phyloP scores from a whole-genome alignment of 1,139 yeast genomes.

The Zygotorulaspora mrakii region DNA sequence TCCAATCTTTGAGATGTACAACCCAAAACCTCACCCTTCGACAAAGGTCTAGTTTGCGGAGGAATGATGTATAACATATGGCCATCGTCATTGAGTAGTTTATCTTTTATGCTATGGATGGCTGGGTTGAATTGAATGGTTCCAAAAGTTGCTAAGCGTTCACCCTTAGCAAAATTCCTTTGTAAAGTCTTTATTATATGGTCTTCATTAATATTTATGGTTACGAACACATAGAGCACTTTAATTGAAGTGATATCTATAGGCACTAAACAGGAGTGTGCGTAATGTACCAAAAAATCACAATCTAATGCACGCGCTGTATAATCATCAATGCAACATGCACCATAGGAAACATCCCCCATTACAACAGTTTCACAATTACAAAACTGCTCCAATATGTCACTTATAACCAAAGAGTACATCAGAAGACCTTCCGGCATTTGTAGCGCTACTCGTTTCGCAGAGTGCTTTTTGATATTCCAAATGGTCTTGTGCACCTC shows the following conservation, averaged over 20 bases:
- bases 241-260: constrained; percentile 86
- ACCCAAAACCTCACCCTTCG: constrained; percentile 94
- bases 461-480: constrained; percentile 73
- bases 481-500: constrained; percentile 94
- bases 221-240: constrained; percentile 91
- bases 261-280: constrained; percentile 95
- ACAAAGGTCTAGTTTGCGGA: constrained; percentile 89
- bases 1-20: constrained; percentile 87
- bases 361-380: constrained; percentile 82
- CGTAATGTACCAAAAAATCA: constrained; percentile 93
- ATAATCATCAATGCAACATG: constrained; percentile 95
- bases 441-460: constrained; percentile 83
- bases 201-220: constrained; percentile 79
- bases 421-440: constrained; percentile 96
- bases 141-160: constrained; percentile 77
- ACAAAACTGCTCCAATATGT: constrained; percentile 89
- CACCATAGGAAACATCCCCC: constrained; percentile 99
- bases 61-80: constrained; percentile 63
- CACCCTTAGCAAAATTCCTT: constrained; percentile 60
- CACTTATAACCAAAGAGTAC: constrained; percentile 81
- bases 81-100: constrained; percentile 46
- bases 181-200: constrained; percentile 76
- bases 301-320: constrained; percentile 92
- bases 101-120: constrained; percentile 70
- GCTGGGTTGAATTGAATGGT: constrained; percentile 97